Percentiles rank a stretch among this genome's conserved stretches.
Conservation (phyloP, 805 yeast species). For the Lipomyces chichibuensis region DNA sequence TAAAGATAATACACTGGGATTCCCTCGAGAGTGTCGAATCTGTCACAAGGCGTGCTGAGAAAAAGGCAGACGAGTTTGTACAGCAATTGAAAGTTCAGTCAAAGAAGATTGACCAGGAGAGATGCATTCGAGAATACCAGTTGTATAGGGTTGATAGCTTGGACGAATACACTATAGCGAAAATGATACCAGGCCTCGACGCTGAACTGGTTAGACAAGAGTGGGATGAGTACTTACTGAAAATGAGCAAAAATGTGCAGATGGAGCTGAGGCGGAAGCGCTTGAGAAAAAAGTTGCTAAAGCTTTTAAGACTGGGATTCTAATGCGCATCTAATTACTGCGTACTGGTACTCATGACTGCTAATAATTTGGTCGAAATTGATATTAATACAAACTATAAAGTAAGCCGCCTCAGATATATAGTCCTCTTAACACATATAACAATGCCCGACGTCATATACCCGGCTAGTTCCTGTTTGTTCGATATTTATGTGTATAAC, state of each 20-base stretch:
- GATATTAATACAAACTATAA: background rate
- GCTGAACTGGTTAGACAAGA: conserved; percentile 14
- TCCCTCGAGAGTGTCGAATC: conserved; percentile 3
- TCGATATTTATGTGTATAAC: background rate
- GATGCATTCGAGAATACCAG: conserved; percentile 1
- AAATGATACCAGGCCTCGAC: conserved; percentile 5
- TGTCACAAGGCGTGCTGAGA: conserved; percentile 14
- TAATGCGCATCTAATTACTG: background rate
- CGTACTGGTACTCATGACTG: background rate
- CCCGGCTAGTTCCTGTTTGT: background rate
- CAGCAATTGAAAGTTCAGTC: conserved; percentile 7
- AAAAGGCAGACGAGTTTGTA: conserved; percentile 17
- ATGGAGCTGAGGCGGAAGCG: background rate
- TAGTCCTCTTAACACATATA: background rate
- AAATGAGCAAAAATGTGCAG: conserved; percentile 10
- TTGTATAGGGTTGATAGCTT: conserved; percentile 6
- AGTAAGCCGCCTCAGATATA: background rate
- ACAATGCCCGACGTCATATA: background rate
- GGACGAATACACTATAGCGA: conserved; percentile 15
- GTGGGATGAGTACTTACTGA: conserved; percentile 15
- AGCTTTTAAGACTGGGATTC: conserved; percentile 1
- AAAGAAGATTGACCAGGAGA: conserved; percentile 1
- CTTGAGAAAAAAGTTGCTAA: background rate
- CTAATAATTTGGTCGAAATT: background rate
- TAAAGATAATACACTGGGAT: conserved; percentile 15